Base-by-base conservation (phyloP, 1,284 basidiomycete species). In the Puccinia coronata region DNA sequence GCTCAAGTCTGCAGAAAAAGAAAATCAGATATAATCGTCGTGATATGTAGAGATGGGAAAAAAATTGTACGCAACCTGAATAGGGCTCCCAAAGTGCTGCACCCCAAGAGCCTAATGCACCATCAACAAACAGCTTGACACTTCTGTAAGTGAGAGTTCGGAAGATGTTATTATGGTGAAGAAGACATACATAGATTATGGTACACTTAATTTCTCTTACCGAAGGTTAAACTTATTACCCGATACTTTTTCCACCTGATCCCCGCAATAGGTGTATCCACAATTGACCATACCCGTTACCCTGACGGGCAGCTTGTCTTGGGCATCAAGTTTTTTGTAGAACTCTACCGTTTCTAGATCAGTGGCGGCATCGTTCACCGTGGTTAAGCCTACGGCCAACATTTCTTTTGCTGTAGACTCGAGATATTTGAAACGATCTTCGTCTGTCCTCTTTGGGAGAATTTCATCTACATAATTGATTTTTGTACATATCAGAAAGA, bases 21-120 rank as follows among this genome's bases (percentile, higher is more conserved):
- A 16, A 18, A 53, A 23, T 14, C 2, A 47, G 12, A 47, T 11
- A 47, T 47, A 47, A 47, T 47, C n/a, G n/a, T n/a, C n/a, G 23
- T 16, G 12, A 39, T 63, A 14, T 6, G 6, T 47, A 47, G 43
- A 8, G 16, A 47, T 8, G 9, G 16, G 43, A 16, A 8, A 84
- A 70, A 53, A 83, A 83, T 18, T 74, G 61, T 43, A 84, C 74
- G 20, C 47, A 53, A 82, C 84, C 84, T 63, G 57, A 63, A 59
- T 85, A 85, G 14, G 84, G 83, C 23, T 83, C 81, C 83, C 83
- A 84, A 82, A 85, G 84, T 8, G 84, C 85, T 6, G 84, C 83
- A 16, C 85, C 85, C 84, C 84, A 85, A 31, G 83, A 84, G 34
- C 85, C 85, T 36, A 85, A 82, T 43, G 85, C 85, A 25, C 84